Evolutionary conservation across 306 rosid genomes (phyloP).

Genomic region (Oxytropis ochrocephala): DNA sequence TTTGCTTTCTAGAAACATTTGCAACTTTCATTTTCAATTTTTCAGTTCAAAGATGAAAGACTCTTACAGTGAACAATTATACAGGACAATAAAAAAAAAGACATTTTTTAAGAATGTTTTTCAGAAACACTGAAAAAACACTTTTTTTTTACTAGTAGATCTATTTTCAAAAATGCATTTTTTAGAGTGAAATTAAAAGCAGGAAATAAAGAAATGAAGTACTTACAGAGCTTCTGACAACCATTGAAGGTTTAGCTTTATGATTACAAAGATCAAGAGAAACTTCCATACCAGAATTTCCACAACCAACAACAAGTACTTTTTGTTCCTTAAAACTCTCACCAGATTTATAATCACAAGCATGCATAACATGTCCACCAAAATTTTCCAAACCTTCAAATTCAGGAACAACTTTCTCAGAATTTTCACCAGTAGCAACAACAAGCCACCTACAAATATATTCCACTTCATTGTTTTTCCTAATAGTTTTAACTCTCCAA

Average conservation of each 20-base stretch:
- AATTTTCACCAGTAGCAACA: slow-evolving; percentile 91
- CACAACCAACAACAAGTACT: slow-evolving; percentile 88
- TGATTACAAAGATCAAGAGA: slow-evolving; percentile 87
- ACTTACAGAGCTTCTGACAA: slow-evolving; percentile 91
- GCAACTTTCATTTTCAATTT: too few species aligned
- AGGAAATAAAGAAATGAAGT: not conserved
- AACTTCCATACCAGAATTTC: slow-evolving; percentile 94
- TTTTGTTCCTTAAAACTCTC: slow-evolving; percentile 36
- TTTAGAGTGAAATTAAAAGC: too few species aligned
- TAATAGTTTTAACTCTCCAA: slow-evolving; percentile 64
- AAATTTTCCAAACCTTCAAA: slow-evolving; percentile 69
- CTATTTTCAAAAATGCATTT: too few species aligned
- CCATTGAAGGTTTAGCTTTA: slow-evolving; percentile 73
- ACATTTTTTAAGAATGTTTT: too few species aligned
- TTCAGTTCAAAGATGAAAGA: too few species aligned
- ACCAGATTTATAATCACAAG: slow-evolving; percentile 84
- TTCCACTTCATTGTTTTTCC: slow-evolving; percentile 45
- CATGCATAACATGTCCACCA: slow-evolving; percentile 65
- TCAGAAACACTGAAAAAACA: too few species aligned
- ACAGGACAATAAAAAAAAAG: too few species aligned
- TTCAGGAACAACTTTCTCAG: slow-evolving; percentile 72
- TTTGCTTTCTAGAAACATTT: too few species aligned
- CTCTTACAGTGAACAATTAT: too few species aligned
- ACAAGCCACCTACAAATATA: slow-evolving; percentile 90
- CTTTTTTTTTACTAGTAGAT: too few species aligned